Conservation (phyloP, 75 land plant species). For the Isoetes taiwanensis region DNA sequence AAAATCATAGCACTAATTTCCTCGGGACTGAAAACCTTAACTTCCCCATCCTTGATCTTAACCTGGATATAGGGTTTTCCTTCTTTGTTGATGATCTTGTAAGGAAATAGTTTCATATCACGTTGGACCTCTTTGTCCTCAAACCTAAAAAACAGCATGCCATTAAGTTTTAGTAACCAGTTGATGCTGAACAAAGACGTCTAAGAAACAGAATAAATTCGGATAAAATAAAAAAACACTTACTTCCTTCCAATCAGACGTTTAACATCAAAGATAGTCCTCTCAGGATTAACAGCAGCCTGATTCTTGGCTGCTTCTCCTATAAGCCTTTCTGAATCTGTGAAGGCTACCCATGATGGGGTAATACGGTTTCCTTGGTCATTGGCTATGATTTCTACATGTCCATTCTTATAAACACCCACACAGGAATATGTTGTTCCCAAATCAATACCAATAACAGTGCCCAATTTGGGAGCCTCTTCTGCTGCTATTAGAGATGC, state of each 20-base stretch:
- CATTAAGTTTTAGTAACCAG: too few species aligned
- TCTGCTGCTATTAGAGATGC: slow-evolving; percentile 48
- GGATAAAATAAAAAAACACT: not conserved
- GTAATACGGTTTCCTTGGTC: slow-evolving; percentile 83
- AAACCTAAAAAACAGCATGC: too few species aligned
- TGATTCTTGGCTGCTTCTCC: slow-evolving; percentile 87
- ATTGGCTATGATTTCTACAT: slow-evolving; percentile 80
- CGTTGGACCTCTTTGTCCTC: slow-evolving; percentile 83
- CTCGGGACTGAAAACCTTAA: slow-evolving; percentile 75
- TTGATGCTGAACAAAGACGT: not conserved
- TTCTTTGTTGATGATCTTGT: slow-evolving; percentile 78
- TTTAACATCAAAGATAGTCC: slow-evolving; percentile 78
- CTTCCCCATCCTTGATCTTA: slow-evolving; percentile 64
- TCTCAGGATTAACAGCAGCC: slow-evolving; percentile 63
- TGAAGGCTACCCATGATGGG: slow-evolving; percentile 83
- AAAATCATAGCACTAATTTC: slow-evolving; percentile 82
- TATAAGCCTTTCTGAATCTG: slow-evolving; percentile 55
- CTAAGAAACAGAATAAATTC: not conserved
- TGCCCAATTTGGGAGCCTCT: slow-evolving; percentile 71
- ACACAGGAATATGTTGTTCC: slow-evolving; percentile 87
- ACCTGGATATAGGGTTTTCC: slow-evolving; percentile 81
- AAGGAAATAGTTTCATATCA: slow-evolving; percentile 75
- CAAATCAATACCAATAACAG: slow-evolving; percentile 72
- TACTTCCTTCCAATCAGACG: slow-evolving; percentile 69
- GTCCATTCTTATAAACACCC: slow-evolving; percentile 79